Evolutionary conservation across 2,329 filamentous ascomycete genomes (phyloP), one percentile per base, ranked within the genome.

Genomic region (Ciborinia camelliae): DNA sequence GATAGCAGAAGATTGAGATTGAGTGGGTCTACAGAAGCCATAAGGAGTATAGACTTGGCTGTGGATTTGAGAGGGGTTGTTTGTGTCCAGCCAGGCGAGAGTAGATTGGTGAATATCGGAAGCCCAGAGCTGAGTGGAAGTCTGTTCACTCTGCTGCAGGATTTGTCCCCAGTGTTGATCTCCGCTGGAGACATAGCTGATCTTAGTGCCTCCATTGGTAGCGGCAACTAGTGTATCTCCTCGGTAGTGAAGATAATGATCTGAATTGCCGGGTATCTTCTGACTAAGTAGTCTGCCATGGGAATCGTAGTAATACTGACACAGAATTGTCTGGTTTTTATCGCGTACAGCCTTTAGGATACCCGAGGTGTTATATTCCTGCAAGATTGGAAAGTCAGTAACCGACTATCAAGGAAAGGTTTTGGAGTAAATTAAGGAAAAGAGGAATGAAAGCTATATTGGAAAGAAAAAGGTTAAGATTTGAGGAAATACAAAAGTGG

Each of bases 81-180:
- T 39, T 28, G 35, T 55, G 15, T 55, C n/a, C 15, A 41, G 23
- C 35, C 52, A 55, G 52, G 23, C n/a, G 0, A 55, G 35, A 20
- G 20, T 28, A 41, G 52, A 28, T 55, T 55, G 52, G n/a, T 41
- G 35, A 41, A 20, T 41, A 18, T 55, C 35, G 35, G 52, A 28
- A 55, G 10, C 8, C 23, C 52, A 51, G 4, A 51, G 28, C 28
- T 51, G 48, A 4, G 28, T 51, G 28, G 28, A 32, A 15, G 28
- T 51, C 14, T 51, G 48, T 9, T 32, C 48, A 32, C 48, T n/a
- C 48, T 32, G 7, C 28, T 51, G 15, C 18, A 51, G 7, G 10
- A 51, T 51, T 32, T 51, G 28, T 1, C 48, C 48, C 48, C 48
- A 51, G 48, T 32, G 48, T n/a, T 51, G 48, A 51, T 51, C 48